Evolutionary conservation across 2,329 filamentous ascomycete species (phyloP).

Genomic region (Neofusicoccum umdonicola): DNA sequence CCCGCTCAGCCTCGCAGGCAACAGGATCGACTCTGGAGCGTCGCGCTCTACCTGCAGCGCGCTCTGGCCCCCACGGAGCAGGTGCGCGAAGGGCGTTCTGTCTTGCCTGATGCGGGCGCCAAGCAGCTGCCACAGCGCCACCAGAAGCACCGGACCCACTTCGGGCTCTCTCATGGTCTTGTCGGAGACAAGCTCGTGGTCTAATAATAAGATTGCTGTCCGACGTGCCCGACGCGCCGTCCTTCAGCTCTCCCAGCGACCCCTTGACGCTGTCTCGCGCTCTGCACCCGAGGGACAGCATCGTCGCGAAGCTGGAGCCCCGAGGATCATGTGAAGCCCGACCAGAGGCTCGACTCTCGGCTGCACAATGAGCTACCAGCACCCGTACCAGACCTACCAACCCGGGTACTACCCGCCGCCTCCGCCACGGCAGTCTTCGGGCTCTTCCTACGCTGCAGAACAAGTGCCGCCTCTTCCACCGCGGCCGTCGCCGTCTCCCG

Average conservation of each 20-base stretch:
- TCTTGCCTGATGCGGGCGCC: background rate
- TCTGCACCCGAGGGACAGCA: background rate
- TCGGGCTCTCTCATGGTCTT: background rate
- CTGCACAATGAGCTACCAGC: background rate
- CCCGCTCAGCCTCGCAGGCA: background rate
- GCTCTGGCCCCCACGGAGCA: background rate
- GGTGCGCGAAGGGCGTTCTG: background rate
- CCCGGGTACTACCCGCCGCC: background rate
- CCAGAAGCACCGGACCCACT: background rate
- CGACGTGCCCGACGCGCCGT: background rate
- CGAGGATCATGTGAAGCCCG: background rate
- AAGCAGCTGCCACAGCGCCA: slow-evolving; percentile 3
- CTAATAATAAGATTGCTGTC: slow-evolving; percentile 3
- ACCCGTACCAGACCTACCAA: background rate
- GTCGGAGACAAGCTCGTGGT: background rate
- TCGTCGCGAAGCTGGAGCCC: no score
- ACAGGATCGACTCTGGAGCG: background rate
- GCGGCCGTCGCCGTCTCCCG: background rate
- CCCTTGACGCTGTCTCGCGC: background rate
- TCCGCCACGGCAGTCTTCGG: background rate
- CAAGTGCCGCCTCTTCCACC: background rate
- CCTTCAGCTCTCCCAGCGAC: background rate
- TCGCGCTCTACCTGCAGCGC: background rate
- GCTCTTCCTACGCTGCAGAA: background rate
- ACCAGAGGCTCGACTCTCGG: background rate